phyloP scores from a whole-genome alignment of 2,329 filamentous ascomycete species.

The Colletotrichum melonis region DNA sequence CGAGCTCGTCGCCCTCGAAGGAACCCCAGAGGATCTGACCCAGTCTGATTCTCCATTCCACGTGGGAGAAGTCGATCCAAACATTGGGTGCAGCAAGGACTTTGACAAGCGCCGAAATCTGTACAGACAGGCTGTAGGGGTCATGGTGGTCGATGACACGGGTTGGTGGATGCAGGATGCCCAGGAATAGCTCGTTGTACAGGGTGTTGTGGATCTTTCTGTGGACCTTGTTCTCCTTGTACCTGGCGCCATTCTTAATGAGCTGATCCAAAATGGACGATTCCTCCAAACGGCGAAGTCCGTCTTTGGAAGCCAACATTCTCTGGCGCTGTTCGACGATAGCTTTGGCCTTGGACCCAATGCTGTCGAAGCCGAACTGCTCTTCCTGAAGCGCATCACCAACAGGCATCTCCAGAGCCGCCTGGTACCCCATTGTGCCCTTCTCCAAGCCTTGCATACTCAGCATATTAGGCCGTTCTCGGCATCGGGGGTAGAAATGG shows the following conservation, averaged over 20 bases:
- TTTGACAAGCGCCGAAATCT: conserved; percentile 76
- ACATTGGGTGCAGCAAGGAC: conserved; percentile 73
- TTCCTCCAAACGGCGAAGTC: conserved; percentile 68
- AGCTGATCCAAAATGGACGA: conserved; percentile 69
- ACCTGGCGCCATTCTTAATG: conserved; percentile 65
- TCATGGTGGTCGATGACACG: conserved; percentile 67
- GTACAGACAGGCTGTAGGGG: conserved; percentile 73
- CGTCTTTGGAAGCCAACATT: conserved; percentile 64
- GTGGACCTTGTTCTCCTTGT: conserved; percentile 64
- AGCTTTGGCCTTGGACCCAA: conserved; percentile 65
- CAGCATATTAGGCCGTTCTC: conserved; percentile 77
- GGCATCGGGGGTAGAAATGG: conserved; percentile 69
- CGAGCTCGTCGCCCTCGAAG: conserved; percentile 61
- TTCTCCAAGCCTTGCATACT: conserved; percentile 78
- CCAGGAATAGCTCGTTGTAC: conserved; percentile 71
- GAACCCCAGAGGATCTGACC: conserved; percentile 78
- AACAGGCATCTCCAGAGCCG: conserved; percentile 73
- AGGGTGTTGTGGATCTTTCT: conserved; percentile 59
- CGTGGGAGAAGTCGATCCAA: conserved; percentile 80
- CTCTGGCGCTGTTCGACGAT: conserved; percentile 69
- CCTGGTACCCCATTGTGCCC: conserved; percentile 76
- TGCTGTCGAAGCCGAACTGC: conserved; percentile 68
- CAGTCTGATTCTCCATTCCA: conserved; percentile 80
- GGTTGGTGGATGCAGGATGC: conserved; percentile 68
- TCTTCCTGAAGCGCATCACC: conserved; percentile 74